Conservation (phyloP, 1,139 yeast species). For the Pichia sp. region DNA sequence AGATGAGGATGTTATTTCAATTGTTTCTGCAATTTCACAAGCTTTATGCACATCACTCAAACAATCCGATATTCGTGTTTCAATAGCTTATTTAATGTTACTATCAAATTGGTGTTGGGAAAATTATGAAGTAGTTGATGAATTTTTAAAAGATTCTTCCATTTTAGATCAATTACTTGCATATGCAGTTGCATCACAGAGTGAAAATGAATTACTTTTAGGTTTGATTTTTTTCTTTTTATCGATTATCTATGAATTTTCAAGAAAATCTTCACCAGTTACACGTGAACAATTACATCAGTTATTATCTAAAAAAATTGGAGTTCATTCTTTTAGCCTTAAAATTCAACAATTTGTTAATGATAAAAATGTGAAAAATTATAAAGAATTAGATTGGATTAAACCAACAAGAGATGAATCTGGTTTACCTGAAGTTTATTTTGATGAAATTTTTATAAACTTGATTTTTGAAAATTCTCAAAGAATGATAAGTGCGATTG, state of each 20-base stretch:
- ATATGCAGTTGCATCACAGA: conserved; percentile 56
- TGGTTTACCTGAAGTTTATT: conserved; percentile 80
- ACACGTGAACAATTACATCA: conserved; percentile 58
- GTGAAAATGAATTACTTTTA: conserved; percentile 55
- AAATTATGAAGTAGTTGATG: conserved; percentile 67
- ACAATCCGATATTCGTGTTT: conserved; percentile 63
- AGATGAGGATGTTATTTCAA: conserved; percentile 52
- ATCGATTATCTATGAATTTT: conserved; percentile 79
- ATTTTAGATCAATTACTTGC: conserved; percentile 62
- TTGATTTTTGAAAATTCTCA: conserved; percentile 64
- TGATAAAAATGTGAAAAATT: conserved; percentile 47
- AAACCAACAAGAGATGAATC: conserved; percentile 60
- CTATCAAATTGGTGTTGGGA: conserved; percentile 75
- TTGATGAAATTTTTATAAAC: conserved; percentile 57
- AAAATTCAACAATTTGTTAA: conserved; percentile 71
- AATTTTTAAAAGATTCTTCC: conserved; percentile 64
- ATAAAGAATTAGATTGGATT: conserved; percentile 42
- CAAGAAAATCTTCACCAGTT: conserved; percentile 64
- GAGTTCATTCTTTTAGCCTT: conserved; percentile 71
- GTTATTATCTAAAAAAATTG: conserved; percentile 62
- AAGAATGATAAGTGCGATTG: conserved; percentile 64
- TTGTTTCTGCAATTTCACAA: conserved; percentile 76
- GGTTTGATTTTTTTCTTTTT: conserved; percentile 69
- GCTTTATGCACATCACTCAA: conserved; percentile 62
- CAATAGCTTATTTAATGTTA: conserved; percentile 74